phyloP scores from a whole-genome alignment of 768 basidiomycete genomes.

The Termitomyces bulborhizus region DNA sequence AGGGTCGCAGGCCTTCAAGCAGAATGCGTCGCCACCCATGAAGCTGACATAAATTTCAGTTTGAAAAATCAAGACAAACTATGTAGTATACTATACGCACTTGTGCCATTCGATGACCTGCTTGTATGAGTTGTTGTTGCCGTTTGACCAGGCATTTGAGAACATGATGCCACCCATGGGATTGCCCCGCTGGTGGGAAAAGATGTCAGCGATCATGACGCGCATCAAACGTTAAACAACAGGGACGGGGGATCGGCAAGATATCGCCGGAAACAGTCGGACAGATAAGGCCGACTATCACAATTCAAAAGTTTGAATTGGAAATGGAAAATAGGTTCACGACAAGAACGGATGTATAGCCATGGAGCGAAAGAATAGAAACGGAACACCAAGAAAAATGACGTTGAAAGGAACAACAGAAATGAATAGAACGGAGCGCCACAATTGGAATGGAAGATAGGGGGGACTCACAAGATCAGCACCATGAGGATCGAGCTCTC shows the following conservation, averaged over 20 bases:
- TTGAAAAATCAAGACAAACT: background rate
- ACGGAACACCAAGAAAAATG: background rate
- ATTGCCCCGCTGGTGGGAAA: constrained; percentile 61
- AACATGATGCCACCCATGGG: constrained; percentile 69
- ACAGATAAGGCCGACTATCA: background rate
- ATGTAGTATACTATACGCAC: constrained; percentile 25
- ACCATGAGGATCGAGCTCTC: constrained; percentile 68
- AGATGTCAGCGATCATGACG: background rate
- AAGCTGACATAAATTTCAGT: constrained; percentile 37
- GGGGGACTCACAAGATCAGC: constrained; percentile 27
- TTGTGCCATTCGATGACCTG: constrained; percentile 69
- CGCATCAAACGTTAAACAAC: constrained; percentile 6
- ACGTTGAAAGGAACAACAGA: background rate
- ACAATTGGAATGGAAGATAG: background rate
- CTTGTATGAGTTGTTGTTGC: constrained; percentile 32
- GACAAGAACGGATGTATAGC: background rate
- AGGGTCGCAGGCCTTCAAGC: constrained; percentile 70
- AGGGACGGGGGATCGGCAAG: background rate
- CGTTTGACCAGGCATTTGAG: constrained; percentile 43
- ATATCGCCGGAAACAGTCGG: background rate
- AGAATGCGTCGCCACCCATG: constrained; percentile 61
- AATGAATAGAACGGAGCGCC: background rate
- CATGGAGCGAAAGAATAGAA: background rate
- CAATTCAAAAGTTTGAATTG: background rate
- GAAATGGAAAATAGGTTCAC: background rate